Base-by-base conservation (phyloP, 2,329 filamentous ascomycete species). In the Alternaria angustiovoidea region DNA sequence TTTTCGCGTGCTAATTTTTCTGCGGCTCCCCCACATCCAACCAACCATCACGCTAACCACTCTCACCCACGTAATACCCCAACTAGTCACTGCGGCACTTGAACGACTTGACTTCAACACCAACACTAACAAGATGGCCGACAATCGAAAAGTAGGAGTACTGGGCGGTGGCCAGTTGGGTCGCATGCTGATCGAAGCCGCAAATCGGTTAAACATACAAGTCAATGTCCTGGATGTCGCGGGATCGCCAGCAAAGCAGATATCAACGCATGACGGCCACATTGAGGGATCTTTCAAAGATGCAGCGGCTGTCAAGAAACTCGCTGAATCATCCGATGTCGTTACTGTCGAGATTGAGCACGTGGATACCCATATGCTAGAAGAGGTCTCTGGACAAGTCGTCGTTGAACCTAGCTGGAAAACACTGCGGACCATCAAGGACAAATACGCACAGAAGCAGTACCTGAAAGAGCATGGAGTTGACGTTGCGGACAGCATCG, bases 311-410 rank as follows among this genome's bases (percentile, higher is more conserved):
- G 93, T 98, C 66, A 87, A 89, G 43, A 85, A 92, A 76, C 84
- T 98, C n/a, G 93, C 94, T 2, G 81, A 86, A 39, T 81, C 84
- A 34, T 93, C 89, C 70, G 92, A 96, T 75, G 87, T 96, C 16
- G 83, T 97, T 62, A 97, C 93, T 0, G 92, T 96, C 14, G 94
- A 98, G 80, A 97, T 97, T 65, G 94, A 98, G 83, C 94, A 97
- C 80, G 91, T 97, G 59, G 88, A 97, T 78, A 95, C 93, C n/a
- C 84, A 92, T 54, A 90, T 95, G 24, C 86, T 97, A 5, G 92
- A 97, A 79, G 91, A 96, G 74, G 88, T 97, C 58, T 88, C 87
- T 5, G 86, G 87, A 16, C 82, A 84, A 54, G 88, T 89, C 34
- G 87, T 90, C 4, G 82, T 88, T 22, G 79, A 97, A 74, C 93